Percentiles rank a stretch among this genome's conserved stretches.
These are phyloP conservation scores for Apiospora rasikravindrae DNA, from an alignment of 2,329 filamentous ascomycete species.

Conservation along the genomic window DNA sequence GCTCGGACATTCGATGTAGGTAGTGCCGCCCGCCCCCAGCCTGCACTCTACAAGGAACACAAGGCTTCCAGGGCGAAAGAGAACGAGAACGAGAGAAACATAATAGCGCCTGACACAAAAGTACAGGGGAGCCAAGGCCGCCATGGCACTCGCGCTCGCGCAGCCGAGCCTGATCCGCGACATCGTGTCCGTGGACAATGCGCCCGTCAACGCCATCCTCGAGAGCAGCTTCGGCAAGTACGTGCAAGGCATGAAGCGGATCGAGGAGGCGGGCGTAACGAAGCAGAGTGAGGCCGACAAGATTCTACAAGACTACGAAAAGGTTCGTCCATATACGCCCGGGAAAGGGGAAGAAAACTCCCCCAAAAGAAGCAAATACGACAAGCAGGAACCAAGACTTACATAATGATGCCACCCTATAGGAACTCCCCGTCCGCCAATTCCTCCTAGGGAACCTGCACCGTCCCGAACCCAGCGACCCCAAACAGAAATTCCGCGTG, in stretches of 20 bases:
- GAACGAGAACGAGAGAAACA: neutral
- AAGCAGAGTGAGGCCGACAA: slow-evolving; percentile 79
- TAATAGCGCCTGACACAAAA: neutral
- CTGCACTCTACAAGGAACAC: neutral
- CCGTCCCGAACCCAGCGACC: slow-evolving; percentile 51
- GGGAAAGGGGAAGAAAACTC: no score
- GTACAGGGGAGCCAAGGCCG: slow-evolving; percentile 83
- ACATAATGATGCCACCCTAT: slow-evolving; percentile 19
- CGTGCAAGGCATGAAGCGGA: slow-evolving; percentile 80
- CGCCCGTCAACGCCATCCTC: slow-evolving; percentile 80
- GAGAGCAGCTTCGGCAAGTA: slow-evolving; percentile 79
- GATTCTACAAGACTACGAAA: slow-evolving; percentile 77
- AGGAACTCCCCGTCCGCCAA: slow-evolving; percentile 79
- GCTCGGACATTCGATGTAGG: slow-evolving; percentile 92
- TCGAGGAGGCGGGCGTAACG: slow-evolving; percentile 71
- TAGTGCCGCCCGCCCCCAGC: neutral
- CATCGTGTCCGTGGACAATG: slow-evolving; percentile 88
- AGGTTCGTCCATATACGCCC: slow-evolving; percentile 47
- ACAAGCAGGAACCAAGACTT: neutral
- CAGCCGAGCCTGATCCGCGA: slow-evolving; percentile 70
- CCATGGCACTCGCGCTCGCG: slow-evolving; percentile 83
- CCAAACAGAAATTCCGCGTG: slow-evolving; percentile 75
- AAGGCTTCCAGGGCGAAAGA: neutral
- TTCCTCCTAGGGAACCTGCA: slow-evolving; percentile 89
- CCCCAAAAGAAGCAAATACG: neutral